Conservation (phyloP, 2,329 filamentous ascomycete species). For the Macrophomina tecta region DNA sequence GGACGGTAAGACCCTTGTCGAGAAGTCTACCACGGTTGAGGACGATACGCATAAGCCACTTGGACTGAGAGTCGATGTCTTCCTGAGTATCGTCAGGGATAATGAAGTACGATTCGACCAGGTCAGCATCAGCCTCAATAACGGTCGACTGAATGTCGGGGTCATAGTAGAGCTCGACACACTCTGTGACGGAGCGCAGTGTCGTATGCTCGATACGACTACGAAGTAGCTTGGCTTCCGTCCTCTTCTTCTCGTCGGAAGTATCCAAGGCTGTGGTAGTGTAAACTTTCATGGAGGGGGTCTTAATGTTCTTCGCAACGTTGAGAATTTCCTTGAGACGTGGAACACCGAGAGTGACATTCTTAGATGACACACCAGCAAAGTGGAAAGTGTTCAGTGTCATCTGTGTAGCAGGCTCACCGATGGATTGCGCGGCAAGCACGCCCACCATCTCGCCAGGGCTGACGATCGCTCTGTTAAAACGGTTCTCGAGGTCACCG, state of each 20-base stretch:
- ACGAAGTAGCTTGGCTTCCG: constrained; percentile 77
- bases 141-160: constrained; percentile 85
- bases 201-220: constrained; percentile 94
- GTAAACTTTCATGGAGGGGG: constrained; percentile 87
- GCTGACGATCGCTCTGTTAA: constrained; percentile 82
- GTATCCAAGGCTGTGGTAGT: neutral
- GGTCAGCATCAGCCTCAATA: constrained; percentile 86
- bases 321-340: constrained; percentile 99
- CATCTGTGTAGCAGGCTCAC: constrained; percentile 99
- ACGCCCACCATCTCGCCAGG: constrained; percentile 99
- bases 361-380: constrained; percentile 99
- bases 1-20: constrained; percentile 89
- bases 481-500: constrained; percentile 87
- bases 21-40: constrained; percentile 93
- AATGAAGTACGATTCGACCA: constrained; percentile 96
- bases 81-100: constrained; percentile 82
- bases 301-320: constrained; percentile 97
- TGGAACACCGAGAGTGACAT: constrained; percentile 97
- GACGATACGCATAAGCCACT: constrained; percentile 93
- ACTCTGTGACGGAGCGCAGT: constrained; percentile 85
- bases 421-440: constrained; percentile 95
- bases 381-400: constrained; percentile 99
- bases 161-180: constrained; percentile 97
- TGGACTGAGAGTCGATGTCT: constrained; percentile 72
- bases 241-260: constrained; percentile 77